phyloP scores from a whole-genome alignment of 306 rosid species.

The Vicia villosa region DNA sequence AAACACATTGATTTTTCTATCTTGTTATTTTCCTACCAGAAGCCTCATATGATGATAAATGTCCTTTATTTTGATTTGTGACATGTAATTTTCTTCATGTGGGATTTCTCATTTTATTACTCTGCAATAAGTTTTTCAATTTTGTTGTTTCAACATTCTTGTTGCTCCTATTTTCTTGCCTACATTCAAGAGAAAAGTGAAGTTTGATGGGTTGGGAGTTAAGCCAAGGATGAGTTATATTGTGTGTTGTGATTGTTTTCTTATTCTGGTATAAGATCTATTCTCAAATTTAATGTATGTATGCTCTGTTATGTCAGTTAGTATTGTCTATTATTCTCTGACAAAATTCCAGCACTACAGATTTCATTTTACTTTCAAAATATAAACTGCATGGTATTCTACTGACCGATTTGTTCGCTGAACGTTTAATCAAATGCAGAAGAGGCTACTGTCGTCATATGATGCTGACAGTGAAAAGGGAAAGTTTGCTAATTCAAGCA shows the following conservation, averaged over 20 bases:
- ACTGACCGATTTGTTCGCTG: background rate
- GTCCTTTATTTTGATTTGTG: background rate
- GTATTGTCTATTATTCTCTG: background rate
- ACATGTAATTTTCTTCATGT: slow-evolving; percentile 1
- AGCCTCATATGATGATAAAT: background rate
- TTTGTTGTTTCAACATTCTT: slow-evolving; percentile 8
- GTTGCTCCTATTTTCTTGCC: background rate
- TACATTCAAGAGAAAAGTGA: background rate
- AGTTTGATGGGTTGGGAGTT: no score
- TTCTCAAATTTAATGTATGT: slow-evolving; percentile 10
- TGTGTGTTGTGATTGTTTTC: background rate
- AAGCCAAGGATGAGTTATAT: no score
- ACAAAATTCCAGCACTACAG: background rate
- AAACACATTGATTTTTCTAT: background rate
- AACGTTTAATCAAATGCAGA: slow-evolving; percentile 48
- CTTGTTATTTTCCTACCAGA: background rate
- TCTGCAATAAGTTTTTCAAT: background rate
- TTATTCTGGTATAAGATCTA: background rate
- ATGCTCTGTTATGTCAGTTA: background rate
- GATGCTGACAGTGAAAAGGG: slow-evolving; percentile 43
- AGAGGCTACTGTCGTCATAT: slow-evolving; percentile 61
- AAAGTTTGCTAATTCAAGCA: slow-evolving; percentile 38
- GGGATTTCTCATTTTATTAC: background rate
- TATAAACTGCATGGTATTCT: background rate
- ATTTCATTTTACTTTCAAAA: slow-evolving; percentile 12